phyloP scores from a whole-genome alignment of 164 flowering plant genomes.

The Nelumbo lutea region DNA sequence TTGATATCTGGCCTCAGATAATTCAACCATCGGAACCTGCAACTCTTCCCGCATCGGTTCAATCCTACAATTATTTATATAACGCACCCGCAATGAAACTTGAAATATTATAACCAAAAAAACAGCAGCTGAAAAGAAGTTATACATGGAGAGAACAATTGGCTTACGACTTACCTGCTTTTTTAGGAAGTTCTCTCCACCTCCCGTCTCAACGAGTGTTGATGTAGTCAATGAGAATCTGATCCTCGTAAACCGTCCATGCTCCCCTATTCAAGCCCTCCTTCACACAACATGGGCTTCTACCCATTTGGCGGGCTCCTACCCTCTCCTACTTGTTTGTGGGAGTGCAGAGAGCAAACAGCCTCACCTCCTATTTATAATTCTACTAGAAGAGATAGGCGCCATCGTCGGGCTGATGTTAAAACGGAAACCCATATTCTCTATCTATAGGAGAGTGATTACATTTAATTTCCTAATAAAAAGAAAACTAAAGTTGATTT shows the following conservation, averaged over 20 bases:
- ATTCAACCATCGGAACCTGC: conserved; percentile 9
- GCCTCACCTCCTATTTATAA: too few relatives aligned
- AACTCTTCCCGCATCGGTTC: conserved; percentile 11
- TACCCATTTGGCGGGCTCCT: conserved; percentile 21
- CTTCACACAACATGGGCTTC: conserved; percentile 28
- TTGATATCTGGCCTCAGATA: conserved; percentile 5
- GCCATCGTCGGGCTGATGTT: too few relatives aligned
- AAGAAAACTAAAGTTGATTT: too few relatives aligned
- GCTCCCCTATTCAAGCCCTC: conserved; percentile 26
- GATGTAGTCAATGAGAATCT: conserved; percentile 20
- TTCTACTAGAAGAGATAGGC: too few relatives aligned
- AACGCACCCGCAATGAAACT: too few relatives aligned
- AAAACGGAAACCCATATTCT: too few relatives aligned
- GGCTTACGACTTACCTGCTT: conserved; percentile 9
- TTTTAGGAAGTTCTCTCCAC: conserved; percentile 30
- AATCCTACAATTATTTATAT: conserved; percentile 2
- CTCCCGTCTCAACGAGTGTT: conserved; percentile 25
- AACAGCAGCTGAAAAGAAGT: not conserved
- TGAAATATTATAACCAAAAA: too few relatives aligned
- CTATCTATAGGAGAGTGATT: too few relatives aligned
- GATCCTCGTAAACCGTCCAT: conserved; percentile 31
- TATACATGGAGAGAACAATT: not conserved
- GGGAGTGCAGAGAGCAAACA: too few relatives aligned
- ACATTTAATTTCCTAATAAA: too few relatives aligned
- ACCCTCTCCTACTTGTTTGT: too few relatives aligned